Conservation (phyloP, 441 rosid genomes). For the Populus hybrid region DNA sequence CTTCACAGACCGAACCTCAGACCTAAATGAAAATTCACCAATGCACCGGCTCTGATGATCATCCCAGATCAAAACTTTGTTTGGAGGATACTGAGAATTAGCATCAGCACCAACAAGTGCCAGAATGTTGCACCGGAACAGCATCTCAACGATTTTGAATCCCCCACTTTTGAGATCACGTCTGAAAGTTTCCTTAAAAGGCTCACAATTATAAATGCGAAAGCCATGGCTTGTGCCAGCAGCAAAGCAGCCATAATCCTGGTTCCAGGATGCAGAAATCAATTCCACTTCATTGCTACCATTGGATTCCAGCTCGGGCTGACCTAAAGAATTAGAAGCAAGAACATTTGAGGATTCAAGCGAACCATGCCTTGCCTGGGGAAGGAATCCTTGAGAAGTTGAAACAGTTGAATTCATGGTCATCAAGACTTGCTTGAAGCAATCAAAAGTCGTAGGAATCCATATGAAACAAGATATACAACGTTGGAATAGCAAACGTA, state of each 20-base stretch:
- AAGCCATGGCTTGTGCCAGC: constrained; percentile 79
- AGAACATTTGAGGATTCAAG: constrained; percentile 26
- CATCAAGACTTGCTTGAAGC: constrained; percentile 24
- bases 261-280: constrained; percentile 81
- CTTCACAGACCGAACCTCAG: constrained; percentile 60
- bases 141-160: constrained; percentile 90
- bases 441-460: constrained; percentile 17
- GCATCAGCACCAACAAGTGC: constrained; percentile 78
- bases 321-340: constrained; percentile 31
- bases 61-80: constrained; percentile 70
- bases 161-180: constrained; percentile 69
- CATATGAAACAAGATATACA: not conserved
- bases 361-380: constrained; percentile 25
- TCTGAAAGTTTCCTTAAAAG: constrained; percentile 81
- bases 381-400: constrained; percentile 28
- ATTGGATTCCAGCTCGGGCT: constrained; percentile 31
- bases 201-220: constrained; percentile 73
- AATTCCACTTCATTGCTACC: constrained; percentile 49
- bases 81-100: constrained; percentile 79
- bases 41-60: constrained; percentile 85
- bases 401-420: constrained; percentile 56
- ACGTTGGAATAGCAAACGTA: no score
- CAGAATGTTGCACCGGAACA: constrained; percentile 80
- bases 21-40: constrained; percentile 51
- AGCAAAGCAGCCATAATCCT: constrained; percentile 82